These are phyloP conservation scores for Tulasnella sp. DNA, from an alignment of 768 basidiomycete species.

Conservation along the genomic window DNA sequence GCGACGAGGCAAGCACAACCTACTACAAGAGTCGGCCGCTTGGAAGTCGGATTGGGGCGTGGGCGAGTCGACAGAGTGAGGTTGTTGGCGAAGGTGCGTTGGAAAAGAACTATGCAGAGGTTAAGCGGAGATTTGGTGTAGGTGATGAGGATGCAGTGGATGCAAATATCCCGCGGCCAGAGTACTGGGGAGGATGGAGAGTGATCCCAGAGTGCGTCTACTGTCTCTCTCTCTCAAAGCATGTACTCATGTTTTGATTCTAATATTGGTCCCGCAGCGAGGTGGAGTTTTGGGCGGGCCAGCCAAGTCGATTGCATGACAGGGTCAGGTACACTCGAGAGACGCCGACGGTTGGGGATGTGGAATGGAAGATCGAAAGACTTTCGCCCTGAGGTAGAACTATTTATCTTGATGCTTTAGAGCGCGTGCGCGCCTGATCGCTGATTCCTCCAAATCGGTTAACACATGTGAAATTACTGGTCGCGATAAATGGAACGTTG, in stretches of 20 bases:
- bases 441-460: too few relatives aligned
- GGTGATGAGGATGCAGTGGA: slow-evolving; percentile 30
- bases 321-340: slow-evolving; percentile 66
- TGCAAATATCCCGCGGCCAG: slow-evolving; percentile 60
- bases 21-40: slow-evolving; percentile 79
- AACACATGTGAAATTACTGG: too few relatives aligned
- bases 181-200: slow-evolving; percentile 96
- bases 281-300: slow-evolving; percentile 95
- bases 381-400: slow-evolving; percentile 51
- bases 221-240: not conserved
- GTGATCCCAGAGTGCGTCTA: slow-evolving; percentile 71
- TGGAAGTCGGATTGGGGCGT: slow-evolving; percentile 80
- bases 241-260: slow-evolving; percentile 7
- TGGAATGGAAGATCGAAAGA: slow-evolving; percentile 70
- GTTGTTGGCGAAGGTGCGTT: slow-evolving; percentile 68
- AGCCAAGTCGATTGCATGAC: slow-evolving; percentile 89
- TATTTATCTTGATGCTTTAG: too few relatives aligned
- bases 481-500: too few relatives aligned
- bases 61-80: slow-evolving; percentile 84
- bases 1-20: slow-evolving; percentile 56
- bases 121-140: slow-evolving; percentile 48
- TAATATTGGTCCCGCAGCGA: slow-evolving; percentile 43
- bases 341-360: slow-evolving; percentile 31
- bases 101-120: slow-evolving; percentile 44
- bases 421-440: too few relatives aligned